Conservation (phyloP, 768 basidiomycete genomes). For the Auriscalpium microsporum region DNA sequence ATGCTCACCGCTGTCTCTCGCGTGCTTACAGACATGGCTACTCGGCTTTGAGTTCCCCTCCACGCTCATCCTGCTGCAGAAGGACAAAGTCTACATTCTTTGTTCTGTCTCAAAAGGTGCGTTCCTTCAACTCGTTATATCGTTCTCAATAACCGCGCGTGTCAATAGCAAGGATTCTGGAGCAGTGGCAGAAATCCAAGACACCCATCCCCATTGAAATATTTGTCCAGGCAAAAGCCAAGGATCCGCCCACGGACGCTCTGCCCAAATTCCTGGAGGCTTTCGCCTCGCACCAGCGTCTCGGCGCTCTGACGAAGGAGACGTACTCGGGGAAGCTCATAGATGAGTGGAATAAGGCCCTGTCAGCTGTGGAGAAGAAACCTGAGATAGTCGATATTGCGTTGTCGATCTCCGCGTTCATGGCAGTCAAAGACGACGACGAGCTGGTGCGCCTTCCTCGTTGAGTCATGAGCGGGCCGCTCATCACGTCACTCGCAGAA, state of each 20-base stretch:
- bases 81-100: conserved; percentile 66
- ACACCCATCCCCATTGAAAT: conserved; percentile 64
- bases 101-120: conserved; percentile 87
- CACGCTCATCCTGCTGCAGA: conserved; percentile 78
- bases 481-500: conserved; percentile 41
- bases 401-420: conserved; percentile 61
- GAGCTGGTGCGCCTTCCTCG: conserved; percentile 58
- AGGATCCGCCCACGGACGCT: conserved; percentile 69
- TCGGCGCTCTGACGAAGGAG: conserved; percentile 80
- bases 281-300: conserved; percentile 53
- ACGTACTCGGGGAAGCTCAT: conserved; percentile 77
- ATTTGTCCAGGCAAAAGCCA: conserved; percentile 68
- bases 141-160: conserved; percentile 1
- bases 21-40: conserved; percentile 71
- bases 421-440: conserved; percentile 87
- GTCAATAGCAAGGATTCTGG: conserved; percentile 69
- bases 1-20: neutral
- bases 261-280: conserved; percentile 57
- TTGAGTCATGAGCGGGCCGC: neutral
- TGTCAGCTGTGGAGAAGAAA: conserved; percentile 45
- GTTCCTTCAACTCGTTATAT: conserved; percentile 4
- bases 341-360: conserved; percentile 71
- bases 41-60: conserved; percentile 97
- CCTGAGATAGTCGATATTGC: conserved; percentile 78
- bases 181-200: conserved; percentile 59